Evolutionary conservation across 1,139 yeast species (phyloP).

Genomic region (Yamadazyma spencermartinsiae): DNA sequence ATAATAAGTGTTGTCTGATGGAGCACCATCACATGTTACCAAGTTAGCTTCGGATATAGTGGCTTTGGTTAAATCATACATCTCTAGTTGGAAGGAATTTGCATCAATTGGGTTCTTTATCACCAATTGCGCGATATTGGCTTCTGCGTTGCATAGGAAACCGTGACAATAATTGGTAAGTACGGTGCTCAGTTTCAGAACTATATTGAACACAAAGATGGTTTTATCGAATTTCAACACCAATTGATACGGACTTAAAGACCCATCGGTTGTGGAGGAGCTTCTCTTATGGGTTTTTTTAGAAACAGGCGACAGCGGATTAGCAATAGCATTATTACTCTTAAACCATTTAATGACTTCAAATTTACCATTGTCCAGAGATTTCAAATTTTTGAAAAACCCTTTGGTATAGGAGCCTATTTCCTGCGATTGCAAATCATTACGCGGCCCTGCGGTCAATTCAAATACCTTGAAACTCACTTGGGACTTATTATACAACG

Average conservation of each 20-base stretch:
- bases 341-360: constrained; percentile 21
- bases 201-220: constrained; percentile 16
- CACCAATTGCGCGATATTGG: constrained; percentile 8
- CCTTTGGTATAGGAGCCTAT: constrained; percentile 21
- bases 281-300: constrained; percentile 8
- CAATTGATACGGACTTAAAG: constrained; percentile 15
- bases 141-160: constrained; percentile 9
- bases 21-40: constrained; percentile 5
- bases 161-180: constrained; percentile 12
- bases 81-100: constrained; percentile 9
- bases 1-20: background rate
- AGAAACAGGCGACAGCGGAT: constrained; percentile 6
- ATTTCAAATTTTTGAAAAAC: constrained; percentile 18
- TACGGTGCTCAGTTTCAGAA: constrained; percentile 12
- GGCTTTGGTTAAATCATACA: constrained; percentile 8
- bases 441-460: constrained; percentile 11
- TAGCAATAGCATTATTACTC: constrained; percentile 3
- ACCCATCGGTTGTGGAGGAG: constrained; percentile 10
- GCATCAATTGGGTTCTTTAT: constrained; percentile 9
- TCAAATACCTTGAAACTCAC: constrained; percentile 19
- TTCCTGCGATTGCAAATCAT: constrained; percentile 13
- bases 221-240: constrained; percentile 15
- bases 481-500: constrained; percentile 2
- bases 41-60: constrained; percentile 6
- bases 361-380: constrained; percentile 12